Conservation (phyloP, 2,329 filamentous ascomycete species). For the Ramularia collo-cygni region DNA sequence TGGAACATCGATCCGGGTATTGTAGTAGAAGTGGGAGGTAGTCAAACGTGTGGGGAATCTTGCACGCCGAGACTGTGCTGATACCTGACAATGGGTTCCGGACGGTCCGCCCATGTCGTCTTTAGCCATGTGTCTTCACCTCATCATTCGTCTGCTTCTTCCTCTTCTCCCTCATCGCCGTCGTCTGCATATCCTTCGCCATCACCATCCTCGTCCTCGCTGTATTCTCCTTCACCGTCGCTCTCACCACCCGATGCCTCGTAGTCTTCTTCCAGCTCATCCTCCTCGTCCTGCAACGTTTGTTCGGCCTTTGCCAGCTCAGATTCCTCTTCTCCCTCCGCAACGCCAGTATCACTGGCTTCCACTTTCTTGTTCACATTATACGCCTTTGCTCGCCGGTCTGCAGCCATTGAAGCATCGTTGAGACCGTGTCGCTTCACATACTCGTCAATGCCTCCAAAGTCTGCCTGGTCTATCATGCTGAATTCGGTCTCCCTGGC, state of each 20-base stretch:
- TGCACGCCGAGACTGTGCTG: no score
- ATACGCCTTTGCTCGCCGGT: constrained; percentile 52
- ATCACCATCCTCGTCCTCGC: constrained; percentile 22
- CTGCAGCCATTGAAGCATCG: constrained; percentile 56
- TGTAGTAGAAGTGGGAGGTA: no score
- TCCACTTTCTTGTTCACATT: constrained; percentile 41
- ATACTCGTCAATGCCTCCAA: constrained; percentile 55
- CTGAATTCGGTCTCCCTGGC: constrained; percentile 54
- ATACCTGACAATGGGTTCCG: no score
- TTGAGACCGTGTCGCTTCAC: constrained; percentile 55
- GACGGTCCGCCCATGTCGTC: no score
- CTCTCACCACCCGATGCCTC: constrained; percentile 29
- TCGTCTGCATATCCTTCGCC: constrained; percentile 20
- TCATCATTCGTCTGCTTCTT: constrained; percentile 9
- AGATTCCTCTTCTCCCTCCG: constrained; percentile 19
- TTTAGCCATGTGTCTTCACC: no score
- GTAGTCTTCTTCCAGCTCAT: constrained; percentile 31
- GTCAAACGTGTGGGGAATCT: no score
- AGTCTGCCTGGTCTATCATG: constrained; percentile 60
- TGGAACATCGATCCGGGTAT: no score
- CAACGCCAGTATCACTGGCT: constrained; percentile 14
- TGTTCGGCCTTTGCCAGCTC: constrained; percentile 29
- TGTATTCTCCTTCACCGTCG: constrained; percentile 28
- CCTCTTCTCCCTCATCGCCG: constrained; percentile 21
- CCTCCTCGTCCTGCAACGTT: constrained; percentile 28